These are phyloP conservation scores for Trapa bicornis DNA, from an alignment of 345 rosid species.

Conservation along the genomic window DNA sequence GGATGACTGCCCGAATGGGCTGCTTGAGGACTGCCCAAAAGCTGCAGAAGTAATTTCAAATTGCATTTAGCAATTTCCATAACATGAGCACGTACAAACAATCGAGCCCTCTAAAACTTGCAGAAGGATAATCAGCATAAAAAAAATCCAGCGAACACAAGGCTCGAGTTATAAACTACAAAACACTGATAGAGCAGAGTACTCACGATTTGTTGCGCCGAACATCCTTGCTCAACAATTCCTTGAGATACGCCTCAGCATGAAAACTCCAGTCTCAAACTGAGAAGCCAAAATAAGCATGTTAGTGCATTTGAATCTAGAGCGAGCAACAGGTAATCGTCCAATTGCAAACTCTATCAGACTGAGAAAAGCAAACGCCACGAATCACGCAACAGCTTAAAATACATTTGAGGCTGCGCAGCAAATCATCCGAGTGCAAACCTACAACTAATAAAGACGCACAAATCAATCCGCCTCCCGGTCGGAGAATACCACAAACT, in stretches of 20 bases:
- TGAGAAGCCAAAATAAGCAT: background rate
- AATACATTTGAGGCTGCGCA: too few relatives aligned
- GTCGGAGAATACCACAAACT: too few relatives aligned
- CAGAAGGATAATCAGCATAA: background rate
- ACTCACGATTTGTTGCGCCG: conserved; percentile 51
- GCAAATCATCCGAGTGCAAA: too few relatives aligned
- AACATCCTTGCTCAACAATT: conserved; percentile 32
- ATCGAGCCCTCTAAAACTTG: conserved; percentile 10
- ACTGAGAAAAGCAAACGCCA: too few relatives aligned
- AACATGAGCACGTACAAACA: background rate
- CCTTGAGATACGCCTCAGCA: conserved; percentile 5
- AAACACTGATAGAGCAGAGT: background rate
- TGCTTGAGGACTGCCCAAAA: conserved; percentile 51
- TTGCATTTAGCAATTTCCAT: background rate
- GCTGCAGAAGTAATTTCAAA: conserved; percentile 10
- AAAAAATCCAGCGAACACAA: background rate
- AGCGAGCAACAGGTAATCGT: too few relatives aligned
- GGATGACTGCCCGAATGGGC: background rate
- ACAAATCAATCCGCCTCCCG: too few relatives aligned
- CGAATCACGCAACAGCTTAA: too few relatives aligned
- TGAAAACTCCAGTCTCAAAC: conserved; percentile 11
- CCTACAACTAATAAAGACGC: too few relatives aligned
- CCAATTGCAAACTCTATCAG: too few relatives aligned
- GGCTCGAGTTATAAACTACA: background rate
- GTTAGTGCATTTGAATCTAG: too few relatives aligned